phyloP scores from a whole-genome alignment of 257 asterid species.

The Solanum phureja region DNA sequence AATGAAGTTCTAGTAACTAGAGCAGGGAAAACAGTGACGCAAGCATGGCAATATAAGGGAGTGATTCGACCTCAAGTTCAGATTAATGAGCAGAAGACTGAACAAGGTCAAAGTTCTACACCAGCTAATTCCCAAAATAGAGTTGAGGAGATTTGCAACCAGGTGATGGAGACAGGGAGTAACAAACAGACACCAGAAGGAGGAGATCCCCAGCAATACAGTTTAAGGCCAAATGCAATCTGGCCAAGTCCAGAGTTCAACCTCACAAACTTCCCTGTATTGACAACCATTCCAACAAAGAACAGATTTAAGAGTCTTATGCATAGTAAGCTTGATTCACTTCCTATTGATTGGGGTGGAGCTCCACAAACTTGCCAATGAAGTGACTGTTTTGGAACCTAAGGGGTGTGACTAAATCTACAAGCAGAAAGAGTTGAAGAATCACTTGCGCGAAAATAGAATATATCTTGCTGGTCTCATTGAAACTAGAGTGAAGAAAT shows the following conservation, averaged over 20 bases:
- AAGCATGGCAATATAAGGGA: background rate
- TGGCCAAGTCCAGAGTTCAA: background rate
- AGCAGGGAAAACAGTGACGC: background rate
- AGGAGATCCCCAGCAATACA: background rate
- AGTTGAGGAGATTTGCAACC: background rate
- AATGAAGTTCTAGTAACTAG: background rate
- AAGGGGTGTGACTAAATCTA: background rate
- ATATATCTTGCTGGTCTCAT: background rate
- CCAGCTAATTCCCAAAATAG: background rate
- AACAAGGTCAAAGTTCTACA: background rate
- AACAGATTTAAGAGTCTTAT: background rate
- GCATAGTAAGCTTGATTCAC: background rate
- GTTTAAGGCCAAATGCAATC: background rate
- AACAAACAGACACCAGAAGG: background rate
- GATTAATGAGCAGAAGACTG: background rate
- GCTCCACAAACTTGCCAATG: background rate
- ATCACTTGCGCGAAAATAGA: background rate
- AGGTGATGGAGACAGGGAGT: background rate
- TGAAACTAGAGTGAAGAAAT: background rate
- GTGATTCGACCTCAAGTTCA: background rate
- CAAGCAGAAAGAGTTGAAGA: background rate
- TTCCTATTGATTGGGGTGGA: background rate
- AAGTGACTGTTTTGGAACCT: background rate
- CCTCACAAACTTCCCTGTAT: background rate
- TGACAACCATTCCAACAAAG: background rate